Evolutionary conservation across 2,329 filamentous ascomycete species (phyloP).

Genomic region (Fusarium sp.): DNA sequence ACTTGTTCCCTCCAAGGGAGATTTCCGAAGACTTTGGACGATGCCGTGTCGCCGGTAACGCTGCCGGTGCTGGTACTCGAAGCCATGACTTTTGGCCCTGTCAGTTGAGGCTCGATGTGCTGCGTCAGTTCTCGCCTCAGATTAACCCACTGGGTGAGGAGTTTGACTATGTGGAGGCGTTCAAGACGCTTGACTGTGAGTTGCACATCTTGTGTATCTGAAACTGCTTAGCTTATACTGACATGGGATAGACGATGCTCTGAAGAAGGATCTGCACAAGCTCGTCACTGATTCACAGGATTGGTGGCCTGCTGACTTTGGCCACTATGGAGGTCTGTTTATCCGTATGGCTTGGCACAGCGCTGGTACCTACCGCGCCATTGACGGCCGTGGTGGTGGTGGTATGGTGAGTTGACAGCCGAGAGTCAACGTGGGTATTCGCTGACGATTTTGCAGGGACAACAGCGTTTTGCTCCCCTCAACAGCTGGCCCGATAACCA

Average conservation of each 20-base stretch:
- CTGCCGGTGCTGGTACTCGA: constrained; percentile 71
- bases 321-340: constrained; percentile 84
- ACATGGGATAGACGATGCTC: constrained; percentile 51
- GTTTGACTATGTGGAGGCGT: constrained; percentile 78
- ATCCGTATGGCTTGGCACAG: constrained; percentile 86
- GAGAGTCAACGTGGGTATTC: neutral
- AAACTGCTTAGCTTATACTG: constrained; percentile 39
- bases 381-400: constrained; percentile 79
- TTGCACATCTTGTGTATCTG: constrained; percentile 26
- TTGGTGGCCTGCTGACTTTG: constrained; percentile 85
- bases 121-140: constrained; percentile 74
- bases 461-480: constrained; percentile 83
- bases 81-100: constrained; percentile 82
- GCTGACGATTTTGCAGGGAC: constrained; percentile 55
- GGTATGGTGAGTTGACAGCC: constrained; percentile 57
- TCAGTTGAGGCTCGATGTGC: constrained; percentile 73
- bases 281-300: constrained; percentile 84
- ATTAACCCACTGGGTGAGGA: constrained; percentile 73
- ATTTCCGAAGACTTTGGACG: constrained; percentile 34
- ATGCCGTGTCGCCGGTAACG: constrained; percentile 46
- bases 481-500: constrained; percentile 86
- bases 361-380: constrained; percentile 80
- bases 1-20: constrained; percentile 19
- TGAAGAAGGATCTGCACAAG: constrained; percentile 78
- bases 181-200: constrained; percentile 72